These are phyloP conservation scores for Psilocybe azurescens DNA, from an alignment of 768 basidiomycete genomes.

Conservation along the genomic window DNA sequence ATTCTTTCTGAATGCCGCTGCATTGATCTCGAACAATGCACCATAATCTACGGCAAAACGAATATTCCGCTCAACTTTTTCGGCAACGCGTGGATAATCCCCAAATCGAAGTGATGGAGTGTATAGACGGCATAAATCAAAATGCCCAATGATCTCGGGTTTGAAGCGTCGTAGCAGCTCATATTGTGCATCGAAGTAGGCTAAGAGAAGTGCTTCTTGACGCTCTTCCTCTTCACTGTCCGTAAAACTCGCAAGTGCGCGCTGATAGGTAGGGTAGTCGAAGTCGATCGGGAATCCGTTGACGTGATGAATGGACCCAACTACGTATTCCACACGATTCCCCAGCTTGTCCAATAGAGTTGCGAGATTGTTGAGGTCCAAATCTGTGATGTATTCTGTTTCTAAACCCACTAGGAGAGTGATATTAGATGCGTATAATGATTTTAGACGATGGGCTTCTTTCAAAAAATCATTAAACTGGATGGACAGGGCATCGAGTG, in stretches of 20 bases:
- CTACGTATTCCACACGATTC: conserved; percentile 79
- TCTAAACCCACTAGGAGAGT: conserved; percentile 88
- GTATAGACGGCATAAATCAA: conserved; percentile 92
- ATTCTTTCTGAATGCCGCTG: conserved; percentile 90
- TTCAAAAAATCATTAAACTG: conserved; percentile 78
- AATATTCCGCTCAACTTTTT: conserved; percentile 78
- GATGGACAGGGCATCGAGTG: conserved; percentile 51
- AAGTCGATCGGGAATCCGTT: conserved; percentile 91
- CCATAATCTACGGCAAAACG: conserved; percentile 76
- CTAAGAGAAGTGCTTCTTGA: conserved; percentile 55
- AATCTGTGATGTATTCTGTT: conserved; percentile 82
- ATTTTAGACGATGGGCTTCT: conserved; percentile 82
- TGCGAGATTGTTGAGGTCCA: conserved; percentile 66
- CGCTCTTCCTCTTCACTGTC: conserved; percentile 33
- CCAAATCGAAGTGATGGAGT: conserved; percentile 61
- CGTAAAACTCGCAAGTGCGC: conserved; percentile 53
- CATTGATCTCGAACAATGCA: conserved; percentile 91
- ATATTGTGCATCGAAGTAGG: conserved; percentile 90
- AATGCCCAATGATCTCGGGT: conserved; percentile 92
- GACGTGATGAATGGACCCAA: conserved; percentile 95
- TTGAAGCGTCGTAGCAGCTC: conserved; percentile 68
- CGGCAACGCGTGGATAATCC: conserved; percentile 64
- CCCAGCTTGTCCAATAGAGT: conserved; percentile 52
- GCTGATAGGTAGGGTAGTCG: conserved; percentile 71
- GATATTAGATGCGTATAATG: conserved; percentile 65